Evolutionary conservation across 2,329 filamentous ascomycete species (phyloP).

Genomic region (Cladophialophora chaetospira): DNA sequence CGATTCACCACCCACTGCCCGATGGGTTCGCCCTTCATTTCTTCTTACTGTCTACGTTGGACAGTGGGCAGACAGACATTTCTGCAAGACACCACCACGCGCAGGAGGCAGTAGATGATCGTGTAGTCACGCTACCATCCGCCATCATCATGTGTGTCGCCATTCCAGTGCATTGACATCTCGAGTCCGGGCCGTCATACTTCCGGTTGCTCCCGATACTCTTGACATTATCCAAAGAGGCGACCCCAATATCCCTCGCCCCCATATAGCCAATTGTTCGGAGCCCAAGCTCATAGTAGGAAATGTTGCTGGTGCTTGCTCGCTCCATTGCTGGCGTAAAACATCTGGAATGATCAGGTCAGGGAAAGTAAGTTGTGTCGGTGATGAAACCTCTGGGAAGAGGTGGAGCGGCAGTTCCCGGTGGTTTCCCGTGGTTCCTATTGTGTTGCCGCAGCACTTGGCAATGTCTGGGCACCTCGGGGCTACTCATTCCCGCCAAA

Average conservation of each 20-base stretch:
- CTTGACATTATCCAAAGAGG: constrained; percentile 31
- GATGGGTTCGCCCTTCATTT: constrained; percentile 46
- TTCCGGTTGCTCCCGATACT: constrained; percentile 33
- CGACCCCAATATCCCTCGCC: constrained; percentile 31
- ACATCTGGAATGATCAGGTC: constrained; percentile 34
- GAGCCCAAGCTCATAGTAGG: constrained; percentile 29
- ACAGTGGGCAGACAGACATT: too few relatives aligned
- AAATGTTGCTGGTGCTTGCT: constrained; percentile 18
- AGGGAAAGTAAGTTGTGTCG: constrained; percentile 31
- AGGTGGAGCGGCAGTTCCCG: constrained; percentile 32
- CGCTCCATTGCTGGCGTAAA: constrained; percentile 29
- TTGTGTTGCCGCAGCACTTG: constrained; percentile 32
- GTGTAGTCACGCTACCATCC: constrained; percentile 33
- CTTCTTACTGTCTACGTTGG: constrained; percentile 36
- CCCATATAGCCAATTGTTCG: constrained; percentile 31
- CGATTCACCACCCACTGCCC: constrained; percentile 56
- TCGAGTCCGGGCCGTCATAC: constrained; percentile 28
- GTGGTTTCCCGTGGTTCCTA: constrained; percentile 23
- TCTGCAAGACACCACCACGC: too few relatives aligned
- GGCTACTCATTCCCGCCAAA: constrained; percentile 43
- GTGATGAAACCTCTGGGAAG: constrained; percentile 22
- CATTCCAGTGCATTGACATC: constrained; percentile 36
- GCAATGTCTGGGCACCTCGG: too few relatives aligned
- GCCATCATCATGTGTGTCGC: constrained; percentile 40
- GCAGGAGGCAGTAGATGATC: neutral